Conservation (phyloP, 2,329 filamentous ascomycete species). For the Exserohilum turcica region DNA sequence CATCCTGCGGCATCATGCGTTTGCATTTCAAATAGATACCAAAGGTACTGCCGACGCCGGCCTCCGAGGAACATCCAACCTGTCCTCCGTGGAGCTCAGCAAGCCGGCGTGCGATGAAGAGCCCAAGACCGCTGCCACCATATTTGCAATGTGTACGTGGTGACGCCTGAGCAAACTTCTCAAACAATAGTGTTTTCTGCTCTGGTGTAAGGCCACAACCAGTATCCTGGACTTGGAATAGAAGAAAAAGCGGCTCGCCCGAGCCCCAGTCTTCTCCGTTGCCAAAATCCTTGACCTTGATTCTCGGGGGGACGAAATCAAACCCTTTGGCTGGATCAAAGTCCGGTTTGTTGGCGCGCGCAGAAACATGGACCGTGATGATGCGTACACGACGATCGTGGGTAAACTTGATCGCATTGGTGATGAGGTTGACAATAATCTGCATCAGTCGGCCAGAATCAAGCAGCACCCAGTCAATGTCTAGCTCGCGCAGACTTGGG, state of each 20-base stretch:
- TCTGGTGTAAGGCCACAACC: slow-evolving; percentile 39
- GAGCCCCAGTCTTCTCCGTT: slow-evolving; percentile 36
- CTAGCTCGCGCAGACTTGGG: slow-evolving; percentile 39
- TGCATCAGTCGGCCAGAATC: slow-evolving; percentile 52
- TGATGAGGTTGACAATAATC: slow-evolving; percentile 51
- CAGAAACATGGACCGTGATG: slow-evolving; percentile 49
- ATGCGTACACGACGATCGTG: slow-evolving; percentile 39
- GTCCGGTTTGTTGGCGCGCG: slow-evolving; percentile 40
- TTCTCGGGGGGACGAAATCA: slow-evolving; percentile 35
- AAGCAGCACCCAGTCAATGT: slow-evolving; percentile 49
- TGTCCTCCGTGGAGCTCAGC: slow-evolving; percentile 45
- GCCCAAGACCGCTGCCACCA: slow-evolving; percentile 44
- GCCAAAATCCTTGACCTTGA: slow-evolving; percentile 19
- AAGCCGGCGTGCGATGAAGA: slow-evolving; percentile 45
- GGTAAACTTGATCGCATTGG: slow-evolving; percentile 56
- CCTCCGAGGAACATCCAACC: slow-evolving; percentile 41
- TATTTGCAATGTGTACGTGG: slow-evolving; percentile 45
- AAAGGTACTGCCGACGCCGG: slow-evolving; percentile 41
- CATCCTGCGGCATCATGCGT: slow-evolving; percentile 14
- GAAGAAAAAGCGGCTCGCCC: slow-evolving; percentile 35
- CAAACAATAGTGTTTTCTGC: slow-evolving; percentile 41
- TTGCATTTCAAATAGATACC: slow-evolving; percentile 42
- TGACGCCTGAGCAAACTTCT: slow-evolving; percentile 41
- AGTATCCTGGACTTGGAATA: slow-evolving; percentile 41
- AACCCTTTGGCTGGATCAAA: slow-evolving; percentile 22